Percentiles rank a stretch among this genome's conserved stretches.
phyloP scores from a whole-genome alignment of 495 filamentous ascomycete species.

The Penicillium angulare region DNA sequence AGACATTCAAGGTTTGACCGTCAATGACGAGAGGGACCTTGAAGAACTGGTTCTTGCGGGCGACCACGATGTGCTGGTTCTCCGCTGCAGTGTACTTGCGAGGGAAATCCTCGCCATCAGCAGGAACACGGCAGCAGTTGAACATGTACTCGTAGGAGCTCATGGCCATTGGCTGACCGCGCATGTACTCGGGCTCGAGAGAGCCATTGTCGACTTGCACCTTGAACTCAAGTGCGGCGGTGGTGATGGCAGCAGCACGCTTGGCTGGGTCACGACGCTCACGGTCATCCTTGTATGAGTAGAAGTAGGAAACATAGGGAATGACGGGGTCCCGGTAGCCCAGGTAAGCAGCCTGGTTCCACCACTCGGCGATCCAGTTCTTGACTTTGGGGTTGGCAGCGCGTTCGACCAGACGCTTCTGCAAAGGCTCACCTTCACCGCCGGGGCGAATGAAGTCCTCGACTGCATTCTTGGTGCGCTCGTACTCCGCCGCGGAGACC shows the following conservation, averaged over 20 bases:
- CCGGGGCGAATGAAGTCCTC: constrained; percentile 79
- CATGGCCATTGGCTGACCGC: constrained; percentile 93
- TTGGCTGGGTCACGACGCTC: constrained; percentile 83
- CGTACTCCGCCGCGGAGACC: constrained; percentile 68
- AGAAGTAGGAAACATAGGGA: constrained; percentile 99
- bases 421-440: constrained; percentile 78
- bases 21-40: constrained; percentile 74
- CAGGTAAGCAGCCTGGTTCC: constrained; percentile 92
- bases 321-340: constrained; percentile 93
- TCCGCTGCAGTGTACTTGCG: constrained; percentile 73
- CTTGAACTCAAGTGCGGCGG: constrained; percentile 88
- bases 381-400: constrained; percentile 78
- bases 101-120: constrained; percentile 75
- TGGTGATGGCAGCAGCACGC: constrained; percentile 86
- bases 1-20: constrained; percentile 78
- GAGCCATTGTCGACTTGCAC: constrained; percentile 78
- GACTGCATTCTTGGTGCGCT: constrained; percentile 76
- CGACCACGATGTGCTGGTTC: constrained; percentile 81
- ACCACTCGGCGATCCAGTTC: constrained; percentile 98
- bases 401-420: constrained; percentile 81
- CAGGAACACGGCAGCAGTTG: constrained; percentile 87
- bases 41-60: constrained; percentile 96
- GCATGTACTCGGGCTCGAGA: constrained; percentile 98
- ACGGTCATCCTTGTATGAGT: constrained; percentile 94
- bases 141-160: constrained; percentile 99